These are phyloP conservation scores for Paralagenidium karlingii DNA, from an alignment of 352 stramenopile species.

Conservation along the genomic window DNA sequence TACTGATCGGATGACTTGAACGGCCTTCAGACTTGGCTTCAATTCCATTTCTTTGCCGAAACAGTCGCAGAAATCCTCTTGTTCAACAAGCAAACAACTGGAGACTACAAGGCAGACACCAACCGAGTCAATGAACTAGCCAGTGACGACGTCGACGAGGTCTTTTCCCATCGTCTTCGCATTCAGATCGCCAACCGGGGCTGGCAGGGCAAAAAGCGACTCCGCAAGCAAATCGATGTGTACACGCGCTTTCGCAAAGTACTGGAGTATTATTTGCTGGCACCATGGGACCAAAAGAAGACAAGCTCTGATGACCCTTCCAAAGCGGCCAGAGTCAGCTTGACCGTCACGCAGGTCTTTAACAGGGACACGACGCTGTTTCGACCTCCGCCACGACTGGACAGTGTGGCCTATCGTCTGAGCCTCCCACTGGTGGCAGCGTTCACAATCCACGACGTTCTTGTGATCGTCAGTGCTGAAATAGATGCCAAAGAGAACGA, in stretches of 20 bases:
- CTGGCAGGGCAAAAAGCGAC: constrained; percentile 53
- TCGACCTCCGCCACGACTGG: no score
- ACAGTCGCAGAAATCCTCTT: constrained; percentile 57
- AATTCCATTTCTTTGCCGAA: constrained; percentile 64
- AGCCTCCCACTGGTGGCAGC: constrained; percentile 39
- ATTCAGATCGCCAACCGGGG: constrained; percentile 51
- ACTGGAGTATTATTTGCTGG: constrained; percentile 33
- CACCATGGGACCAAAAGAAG: constrained; percentile 16
- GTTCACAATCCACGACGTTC: constrained; percentile 42
- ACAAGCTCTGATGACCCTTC: no score
- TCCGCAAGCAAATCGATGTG: constrained; percentile 30
- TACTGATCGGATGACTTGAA: background rate
- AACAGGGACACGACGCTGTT: no score
- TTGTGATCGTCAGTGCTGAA: constrained; percentile 42
- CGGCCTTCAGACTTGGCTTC: constrained; percentile 48
- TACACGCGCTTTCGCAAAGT: constrained; percentile 38
- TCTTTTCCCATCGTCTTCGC: constrained; percentile 39
- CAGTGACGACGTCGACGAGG: constrained; percentile 30
- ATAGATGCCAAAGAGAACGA: no score
- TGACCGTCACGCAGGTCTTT: no score
- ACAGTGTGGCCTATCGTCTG: constrained; percentile 29
- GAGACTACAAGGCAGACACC: background rate
- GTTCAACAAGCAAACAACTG: constrained; percentile 20
- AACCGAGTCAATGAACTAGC: background rate
- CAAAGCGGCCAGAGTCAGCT: no score